Evolutionary conservation across 2,329 filamentous ascomycete species (phyloP).

Genomic region (Fusarium torulosum): DNA sequence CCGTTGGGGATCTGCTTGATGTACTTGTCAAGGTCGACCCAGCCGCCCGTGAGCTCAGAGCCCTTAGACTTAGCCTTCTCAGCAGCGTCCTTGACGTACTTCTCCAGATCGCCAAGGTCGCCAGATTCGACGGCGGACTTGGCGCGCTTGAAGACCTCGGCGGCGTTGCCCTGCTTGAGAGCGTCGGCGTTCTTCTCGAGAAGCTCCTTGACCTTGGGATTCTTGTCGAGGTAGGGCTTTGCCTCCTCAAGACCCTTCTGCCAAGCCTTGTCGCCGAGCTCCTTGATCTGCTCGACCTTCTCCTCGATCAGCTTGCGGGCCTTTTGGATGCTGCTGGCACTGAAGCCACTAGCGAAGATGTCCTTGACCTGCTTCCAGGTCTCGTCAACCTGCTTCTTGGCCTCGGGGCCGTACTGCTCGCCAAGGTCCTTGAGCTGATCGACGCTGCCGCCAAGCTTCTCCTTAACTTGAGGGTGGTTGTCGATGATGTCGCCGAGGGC

Average conservation of each 20-base stretch:
- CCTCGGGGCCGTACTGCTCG: conserved; percentile 78
- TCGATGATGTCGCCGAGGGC: conserved; percentile 74
- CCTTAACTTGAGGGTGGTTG: conserved; percentile 79
- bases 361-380: conserved; percentile 76
- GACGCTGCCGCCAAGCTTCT: conserved; percentile 76
- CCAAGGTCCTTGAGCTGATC: conserved; percentile 78
- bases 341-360: conserved; percentile 72
- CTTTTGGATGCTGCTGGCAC: conserved; percentile 64
- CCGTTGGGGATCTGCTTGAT: conserved; percentile 75
- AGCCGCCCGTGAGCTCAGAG: conserved; percentile 53
- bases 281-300: conserved; percentile 74
- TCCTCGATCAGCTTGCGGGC: conserved; percentile 75
- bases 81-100: conserved; percentile 51
- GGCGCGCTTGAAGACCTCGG: conserved; percentile 72
- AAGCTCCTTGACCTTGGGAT: conserved; percentile 78
- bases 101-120: conserved; percentile 61
- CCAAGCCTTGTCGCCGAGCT: conserved; percentile 79
- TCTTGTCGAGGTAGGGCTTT: conserved; percentile 80
- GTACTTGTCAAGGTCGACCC: conserved; percentile 70
- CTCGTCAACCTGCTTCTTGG: conserved; percentile 80
- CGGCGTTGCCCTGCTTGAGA: conserved; percentile 75
- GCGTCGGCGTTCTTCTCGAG: conserved; percentile 77
- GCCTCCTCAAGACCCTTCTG: conserved; percentile 77
- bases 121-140: conserved; percentile 72
- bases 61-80: conserved; percentile 62